phyloP scores from a whole-genome alignment of 148 eudicot genomes.

The Gaultheria prostrata region DNA sequence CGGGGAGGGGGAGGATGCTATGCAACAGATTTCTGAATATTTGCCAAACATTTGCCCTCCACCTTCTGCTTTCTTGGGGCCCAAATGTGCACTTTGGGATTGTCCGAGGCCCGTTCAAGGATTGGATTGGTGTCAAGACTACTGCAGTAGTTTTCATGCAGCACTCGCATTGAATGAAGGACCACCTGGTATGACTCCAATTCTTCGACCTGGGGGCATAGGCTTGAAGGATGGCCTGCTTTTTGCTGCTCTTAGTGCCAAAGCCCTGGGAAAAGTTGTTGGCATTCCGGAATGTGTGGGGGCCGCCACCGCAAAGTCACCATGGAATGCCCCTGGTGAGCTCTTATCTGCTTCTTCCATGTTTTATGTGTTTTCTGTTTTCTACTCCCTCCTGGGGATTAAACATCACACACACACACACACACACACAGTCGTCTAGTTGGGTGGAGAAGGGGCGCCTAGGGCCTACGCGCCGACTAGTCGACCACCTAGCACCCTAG shows the following conservation, averaged over 20 bases:
- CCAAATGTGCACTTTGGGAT: slow-evolving; percentile 97
- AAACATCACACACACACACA: neutral
- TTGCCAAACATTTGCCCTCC: slow-evolving; percentile 66
- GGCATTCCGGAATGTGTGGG: slow-evolving; percentile 98
- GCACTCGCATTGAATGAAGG: slow-evolving; percentile 84
- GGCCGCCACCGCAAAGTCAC: slow-evolving; percentile 93
- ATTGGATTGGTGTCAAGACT: slow-evolving; percentile 74
- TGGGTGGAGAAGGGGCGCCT: no score
- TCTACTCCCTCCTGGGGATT: neutral
- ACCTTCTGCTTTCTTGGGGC: slow-evolving; percentile 93
- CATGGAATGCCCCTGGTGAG: slow-evolving; percentile 97
- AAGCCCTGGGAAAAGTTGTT: slow-evolving; percentile 78
- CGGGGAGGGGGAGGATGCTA: slow-evolving; percentile 51
- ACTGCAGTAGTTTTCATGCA: slow-evolving; percentile 80
- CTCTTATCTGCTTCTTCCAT: slow-evolving; percentile 3
- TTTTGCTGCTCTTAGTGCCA: slow-evolving; percentile 88
- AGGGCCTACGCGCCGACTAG: no score
- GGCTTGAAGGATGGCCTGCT: slow-evolving; percentile 83
- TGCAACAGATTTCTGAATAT: slow-evolving; percentile 48
- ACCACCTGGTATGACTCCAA: slow-evolving; percentile 82
- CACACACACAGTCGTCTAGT: neutral
- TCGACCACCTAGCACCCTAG: no score
- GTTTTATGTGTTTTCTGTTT: neutral
- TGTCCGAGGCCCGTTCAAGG: slow-evolving; percentile 93
- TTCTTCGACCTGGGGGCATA: slow-evolving; percentile 86